Evolutionary conservation across 345 rosid species (phyloP), one percentile per base, ranked within the genome.

Genomic region (Sapria himalayana): DNA sequence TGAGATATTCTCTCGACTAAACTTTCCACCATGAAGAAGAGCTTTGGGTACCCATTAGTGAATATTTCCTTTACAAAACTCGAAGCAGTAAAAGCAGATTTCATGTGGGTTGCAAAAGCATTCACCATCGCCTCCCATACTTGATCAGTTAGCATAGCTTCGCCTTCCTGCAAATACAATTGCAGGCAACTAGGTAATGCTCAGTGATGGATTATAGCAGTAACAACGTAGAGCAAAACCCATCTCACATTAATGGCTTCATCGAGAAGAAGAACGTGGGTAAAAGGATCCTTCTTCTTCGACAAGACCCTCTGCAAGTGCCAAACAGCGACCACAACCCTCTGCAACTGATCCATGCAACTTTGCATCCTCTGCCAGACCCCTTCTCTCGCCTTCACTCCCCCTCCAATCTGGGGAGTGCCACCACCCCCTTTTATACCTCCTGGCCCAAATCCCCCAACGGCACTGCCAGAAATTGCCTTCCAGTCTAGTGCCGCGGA

Each of bases 61-160:
- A 91, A 80, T 51, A 77, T 73, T 50, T 91, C 96, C 64, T 84
- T 91, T 8, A 91, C 96, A 65, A 80, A 91, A 63, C 93, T 91
- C 51, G 99, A 91, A 22, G 95, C 93, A 23, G 92, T 80, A 61
- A 68, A 91, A 45, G 93, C 84, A 50, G 95, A 77, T 55, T 84
- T 91, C 92, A 91, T 80, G 55, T 84, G 99, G 50, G 46, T 71
- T 9, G 92, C 72, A 73, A 84, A 84, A 15, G 85, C 79, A 59
- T 84, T 84, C 58, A 84, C 85, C 52, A 84, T 56, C 29, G 93
- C 92, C 56, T 80, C 99, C 99, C 99, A 91, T 25, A 91, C 92
- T 50, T 92, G 65, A 52, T 77, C 92, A 0, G 99, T 77, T 49
- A 77, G 46, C 78, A 84, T 50, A 41, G 67, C 46, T 65, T 84